Evolutionary conservation across 176 grass and related monocot species (phyloP).

Genomic region (Alloteropsis semialata): DNA sequence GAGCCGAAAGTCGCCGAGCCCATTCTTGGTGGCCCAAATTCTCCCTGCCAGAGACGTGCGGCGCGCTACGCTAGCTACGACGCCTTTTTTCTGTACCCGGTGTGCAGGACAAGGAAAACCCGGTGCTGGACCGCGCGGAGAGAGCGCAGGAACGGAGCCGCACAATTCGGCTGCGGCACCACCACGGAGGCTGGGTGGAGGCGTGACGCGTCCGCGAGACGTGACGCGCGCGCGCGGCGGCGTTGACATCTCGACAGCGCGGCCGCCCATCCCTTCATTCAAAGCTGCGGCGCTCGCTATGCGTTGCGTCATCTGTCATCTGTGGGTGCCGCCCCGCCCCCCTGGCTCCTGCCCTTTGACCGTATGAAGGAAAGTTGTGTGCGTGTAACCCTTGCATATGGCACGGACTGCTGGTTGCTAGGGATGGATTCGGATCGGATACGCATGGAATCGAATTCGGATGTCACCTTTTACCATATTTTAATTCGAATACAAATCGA

Average conservation of each 20-base stretch:
- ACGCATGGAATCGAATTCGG: too few species aligned
- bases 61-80: background rate
- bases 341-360: too few species aligned
- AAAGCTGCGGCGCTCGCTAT: too few species aligned
- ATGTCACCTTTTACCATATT: too few species aligned
- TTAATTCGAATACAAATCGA: too few species aligned
- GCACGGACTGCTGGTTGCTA: too few species aligned
- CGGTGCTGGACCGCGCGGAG: background rate
- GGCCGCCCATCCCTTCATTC: background rate
- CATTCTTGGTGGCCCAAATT: background rate
- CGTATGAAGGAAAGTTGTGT: too few species aligned
- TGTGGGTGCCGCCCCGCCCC: too few species aligned
- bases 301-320: too few species aligned
- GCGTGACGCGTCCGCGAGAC: background rate
- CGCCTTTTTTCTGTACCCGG: background rate
- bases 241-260: conserved; percentile 3
- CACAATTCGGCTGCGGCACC: background rate
- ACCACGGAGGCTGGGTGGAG: background rate
- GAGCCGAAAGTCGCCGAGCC: background rate
- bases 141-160: background rate
- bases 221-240: background rate
- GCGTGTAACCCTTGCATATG: too few species aligned
- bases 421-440: too few species aligned
- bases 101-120: background rate
- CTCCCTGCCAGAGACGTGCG: background rate